Evolutionary conservation across 345 rosid genomes (phyloP).

Genomic region (Geranium rotundifolium): DNA sequence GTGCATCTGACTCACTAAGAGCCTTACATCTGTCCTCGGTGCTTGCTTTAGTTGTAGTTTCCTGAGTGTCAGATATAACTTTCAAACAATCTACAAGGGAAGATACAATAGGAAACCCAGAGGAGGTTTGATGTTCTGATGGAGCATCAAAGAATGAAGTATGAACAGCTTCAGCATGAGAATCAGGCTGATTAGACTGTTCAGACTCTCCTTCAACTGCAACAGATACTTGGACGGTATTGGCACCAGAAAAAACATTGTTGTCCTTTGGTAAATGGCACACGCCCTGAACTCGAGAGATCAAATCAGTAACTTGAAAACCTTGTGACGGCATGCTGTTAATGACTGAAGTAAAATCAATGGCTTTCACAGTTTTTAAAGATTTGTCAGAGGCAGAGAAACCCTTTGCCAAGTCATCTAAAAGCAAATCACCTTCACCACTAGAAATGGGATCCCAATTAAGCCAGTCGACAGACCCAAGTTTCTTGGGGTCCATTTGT

Average conservation of each 20-base stretch:
- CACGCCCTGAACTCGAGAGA: slow-evolving; percentile 21
- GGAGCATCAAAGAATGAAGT: slow-evolving; percentile 11
- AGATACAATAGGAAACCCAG: slow-evolving; percentile 8
- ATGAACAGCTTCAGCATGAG: slow-evolving; percentile 13
- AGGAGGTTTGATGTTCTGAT: slow-evolving; percentile 5
- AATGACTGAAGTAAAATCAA: slow-evolving; percentile 40
- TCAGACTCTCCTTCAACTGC: slow-evolving; percentile 17
- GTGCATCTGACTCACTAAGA: slow-evolving; percentile 3
- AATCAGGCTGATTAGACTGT: slow-evolving; percentile 2
- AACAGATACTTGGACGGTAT: slow-evolving; percentile 15
- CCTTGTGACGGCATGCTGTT: slow-evolving; percentile 35
- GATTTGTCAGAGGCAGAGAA: slow-evolving; percentile 29
- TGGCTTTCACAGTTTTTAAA: slow-evolving; percentile 33
- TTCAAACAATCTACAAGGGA: slow-evolving; percentile 6
- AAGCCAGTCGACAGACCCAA: slow-evolving; percentile 39
- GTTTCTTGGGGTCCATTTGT: slow-evolving; percentile 21
- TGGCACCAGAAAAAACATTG: slow-evolving; percentile 4
- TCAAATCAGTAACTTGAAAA: slow-evolving; percentile 36
- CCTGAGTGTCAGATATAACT: slow-evolving; percentile 12
- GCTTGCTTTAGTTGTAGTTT: slow-evolving; percentile 7
- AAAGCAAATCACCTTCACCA: slow-evolving; percentile 74
- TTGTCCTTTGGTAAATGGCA: slow-evolving; percentile 13
- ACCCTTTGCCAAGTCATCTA: slow-evolving; percentile 55
- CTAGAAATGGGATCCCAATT: slow-evolving; percentile 85
- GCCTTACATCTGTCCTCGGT: slow-evolving; percentile 11